Conservation (phyloP, 2,329 filamentous ascomycete species). For the Fonsecaea erecta region DNA sequence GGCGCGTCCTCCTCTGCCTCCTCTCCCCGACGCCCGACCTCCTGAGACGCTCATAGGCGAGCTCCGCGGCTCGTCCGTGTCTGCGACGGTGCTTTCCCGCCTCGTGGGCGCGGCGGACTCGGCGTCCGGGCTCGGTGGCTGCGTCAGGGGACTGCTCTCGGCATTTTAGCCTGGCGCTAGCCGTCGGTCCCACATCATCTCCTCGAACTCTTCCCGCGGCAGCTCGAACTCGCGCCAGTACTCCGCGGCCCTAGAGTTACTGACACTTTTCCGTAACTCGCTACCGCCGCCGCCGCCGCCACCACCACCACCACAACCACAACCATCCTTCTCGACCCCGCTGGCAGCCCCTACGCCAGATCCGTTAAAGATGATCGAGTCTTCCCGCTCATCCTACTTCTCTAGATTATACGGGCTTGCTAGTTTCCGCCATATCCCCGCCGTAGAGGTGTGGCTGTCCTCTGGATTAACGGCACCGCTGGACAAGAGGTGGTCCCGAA, state of each 20-base stretch:
- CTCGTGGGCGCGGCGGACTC: constrained; percentile 40
- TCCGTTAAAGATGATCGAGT: constrained; percentile 57
- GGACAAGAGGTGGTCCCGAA: constrained; percentile 77
- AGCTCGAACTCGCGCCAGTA: constrained; percentile 70
- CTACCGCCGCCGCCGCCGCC: neutral
- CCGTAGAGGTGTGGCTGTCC: constrained; percentile 68
- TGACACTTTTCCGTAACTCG: constrained; percentile 46
- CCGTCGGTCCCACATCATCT: constrained; percentile 55
- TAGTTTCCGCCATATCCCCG: constrained; percentile 90
- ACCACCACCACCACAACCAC: too few relatives aligned
- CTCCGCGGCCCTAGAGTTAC: constrained; percentile 43
- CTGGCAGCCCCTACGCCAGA: neutral
- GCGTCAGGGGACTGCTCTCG: constrained; percentile 2
- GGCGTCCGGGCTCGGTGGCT: neutral
- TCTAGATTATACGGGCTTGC: constrained; percentile 81
- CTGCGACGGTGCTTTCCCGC: constrained; percentile 52
- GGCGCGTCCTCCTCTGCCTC: constrained; percentile 40
- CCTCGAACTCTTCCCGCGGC: constrained; percentile 56
- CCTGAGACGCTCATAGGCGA: constrained; percentile 16
- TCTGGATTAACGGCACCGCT: constrained; percentile 76
- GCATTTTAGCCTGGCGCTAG: constrained; percentile 31
- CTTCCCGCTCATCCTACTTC: constrained; percentile 81
- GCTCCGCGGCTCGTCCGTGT: constrained; percentile 51
- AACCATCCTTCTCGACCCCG: too few relatives aligned
- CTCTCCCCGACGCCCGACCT: constrained; percentile 32